Conservation (phyloP, 1,284 basidiomycete species). For the Marasmius sp. region DNA sequence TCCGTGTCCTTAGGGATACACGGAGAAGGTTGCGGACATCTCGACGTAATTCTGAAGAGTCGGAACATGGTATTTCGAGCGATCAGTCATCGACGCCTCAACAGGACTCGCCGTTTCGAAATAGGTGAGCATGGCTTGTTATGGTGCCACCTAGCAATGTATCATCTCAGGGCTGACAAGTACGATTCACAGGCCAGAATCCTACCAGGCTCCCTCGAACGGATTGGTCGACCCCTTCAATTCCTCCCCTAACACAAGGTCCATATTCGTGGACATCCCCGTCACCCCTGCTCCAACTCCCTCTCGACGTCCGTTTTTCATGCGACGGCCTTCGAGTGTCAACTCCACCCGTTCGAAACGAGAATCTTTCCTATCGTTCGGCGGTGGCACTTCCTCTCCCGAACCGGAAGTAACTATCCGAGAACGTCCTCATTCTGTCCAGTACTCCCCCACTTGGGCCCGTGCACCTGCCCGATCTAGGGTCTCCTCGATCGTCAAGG, state of each 20-base stretch:
- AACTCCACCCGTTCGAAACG: not conserved
- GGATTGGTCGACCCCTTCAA: not conserved
- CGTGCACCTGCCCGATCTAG: too few species aligned
- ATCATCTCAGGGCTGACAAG: not conserved
- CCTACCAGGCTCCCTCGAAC: not conserved
- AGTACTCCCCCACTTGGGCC: not conserved
- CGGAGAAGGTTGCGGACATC: not conserved
- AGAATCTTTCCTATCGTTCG: not conserved
- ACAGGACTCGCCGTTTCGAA: not conserved
- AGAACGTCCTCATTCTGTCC: not conserved
- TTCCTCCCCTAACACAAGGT: not conserved
- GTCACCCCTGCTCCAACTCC: not conserved
- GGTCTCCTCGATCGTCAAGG: too few species aligned
- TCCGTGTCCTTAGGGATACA: not conserved
- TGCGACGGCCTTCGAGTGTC: not conserved
- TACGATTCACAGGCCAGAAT: not conserved
- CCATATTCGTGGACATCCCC: not conserved
- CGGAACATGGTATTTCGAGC: not conserved
- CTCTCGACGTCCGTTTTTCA: not conserved
- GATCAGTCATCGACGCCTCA: not conserved
- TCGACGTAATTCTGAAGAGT: not conserved
- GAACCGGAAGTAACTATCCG: not conserved
- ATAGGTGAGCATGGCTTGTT: not conserved
- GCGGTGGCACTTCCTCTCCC: not conserved
- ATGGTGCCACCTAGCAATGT: not conserved